phyloP scores from a whole-genome alignment of 768 basidiomycete species.

The Harrya chromipes region DNA sequence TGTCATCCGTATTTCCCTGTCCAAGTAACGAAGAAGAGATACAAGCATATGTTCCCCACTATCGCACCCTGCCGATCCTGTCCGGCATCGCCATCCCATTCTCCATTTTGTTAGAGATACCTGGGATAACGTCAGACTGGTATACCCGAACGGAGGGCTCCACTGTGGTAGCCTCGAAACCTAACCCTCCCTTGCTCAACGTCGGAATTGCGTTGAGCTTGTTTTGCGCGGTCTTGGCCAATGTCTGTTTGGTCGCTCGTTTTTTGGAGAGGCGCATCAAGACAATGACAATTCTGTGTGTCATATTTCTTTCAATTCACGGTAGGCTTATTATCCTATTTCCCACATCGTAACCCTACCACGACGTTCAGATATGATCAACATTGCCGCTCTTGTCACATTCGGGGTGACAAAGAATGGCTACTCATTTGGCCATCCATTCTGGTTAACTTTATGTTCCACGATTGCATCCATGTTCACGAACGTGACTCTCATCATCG shows the following conservation, averaged over 20 bases:
- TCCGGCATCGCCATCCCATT: conserved; percentile 72
- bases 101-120: conserved; percentile 78
- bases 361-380: conserved; percentile 57
- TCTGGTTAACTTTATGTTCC: conserved; percentile 77
- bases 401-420: conserved; percentile 67
- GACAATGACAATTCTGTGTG: conserved; percentile 58
- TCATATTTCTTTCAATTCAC: conserved; percentile 65
- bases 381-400: conserved; percentile 51
- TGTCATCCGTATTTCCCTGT: conserved; percentile 15
- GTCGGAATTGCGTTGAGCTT: conserved; percentile 66
- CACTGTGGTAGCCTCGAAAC: conserved; percentile 42
- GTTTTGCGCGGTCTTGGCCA: conserved; percentile 64
- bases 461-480: conserved; percentile 63
- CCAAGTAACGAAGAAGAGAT: conserved; percentile 24
- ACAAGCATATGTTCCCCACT: conserved; percentile 47
- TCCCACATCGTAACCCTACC: background rate
- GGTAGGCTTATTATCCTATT: conserved; percentile 40
- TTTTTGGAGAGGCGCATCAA: conserved; percentile 70
- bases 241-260: conserved; percentile 59
- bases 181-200: conserved; percentile 57
- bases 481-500: conserved; percentile 65
- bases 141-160: conserved; percentile 51
- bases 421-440: conserved; percentile 67
- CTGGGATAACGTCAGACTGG: conserved; percentile 75
- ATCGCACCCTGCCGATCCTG: conserved; percentile 61